Conservation (phyloP, 1,139 yeast genomes). For the Pichia sp. region DNA sequence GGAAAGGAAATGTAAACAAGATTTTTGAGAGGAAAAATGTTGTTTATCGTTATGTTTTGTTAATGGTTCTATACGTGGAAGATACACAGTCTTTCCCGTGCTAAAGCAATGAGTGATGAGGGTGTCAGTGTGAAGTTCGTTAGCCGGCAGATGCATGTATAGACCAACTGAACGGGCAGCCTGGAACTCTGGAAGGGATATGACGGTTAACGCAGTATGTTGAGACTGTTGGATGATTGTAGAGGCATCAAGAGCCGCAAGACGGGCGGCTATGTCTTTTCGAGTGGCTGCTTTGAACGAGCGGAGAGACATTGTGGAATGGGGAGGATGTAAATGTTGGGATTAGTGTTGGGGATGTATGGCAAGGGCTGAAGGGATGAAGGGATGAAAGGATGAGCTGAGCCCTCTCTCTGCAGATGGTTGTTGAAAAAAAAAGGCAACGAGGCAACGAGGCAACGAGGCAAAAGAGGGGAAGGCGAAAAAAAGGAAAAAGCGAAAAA, state of each 20-base stretch:
- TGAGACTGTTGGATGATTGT: neutral
- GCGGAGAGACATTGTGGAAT: neutral
- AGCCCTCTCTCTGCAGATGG: too few relatives aligned
- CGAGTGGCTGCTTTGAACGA: neutral
- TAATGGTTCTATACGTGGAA: constrained; percentile 43
- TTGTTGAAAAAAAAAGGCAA: too few relatives aligned
- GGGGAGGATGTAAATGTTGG: too few relatives aligned
- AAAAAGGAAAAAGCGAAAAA: too few relatives aligned
- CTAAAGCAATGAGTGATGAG: constrained; percentile 34
- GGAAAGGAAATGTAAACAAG: constrained; percentile 55
- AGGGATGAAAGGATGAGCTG: too few relatives aligned
- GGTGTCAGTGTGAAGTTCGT: constrained; percentile 8
- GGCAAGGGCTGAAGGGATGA: too few relatives aligned
- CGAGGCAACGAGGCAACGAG: too few relatives aligned
- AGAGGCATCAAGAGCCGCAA: neutral
- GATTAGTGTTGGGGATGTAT: too few relatives aligned
- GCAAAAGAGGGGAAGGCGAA: too few relatives aligned
- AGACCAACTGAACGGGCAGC: constrained; percentile 4
- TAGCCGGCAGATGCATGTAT: constrained; percentile 8
- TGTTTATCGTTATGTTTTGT: constrained; percentile 19
- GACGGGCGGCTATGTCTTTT: neutral
- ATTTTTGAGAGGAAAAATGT: constrained; percentile 34
- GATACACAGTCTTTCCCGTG: constrained; percentile 35
- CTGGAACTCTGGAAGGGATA: constrained; percentile 1
- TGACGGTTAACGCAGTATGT: neutral